Conservation (phyloP, 2,329 filamentous ascomycete genomes). For the Balansia obtecta region DNA sequence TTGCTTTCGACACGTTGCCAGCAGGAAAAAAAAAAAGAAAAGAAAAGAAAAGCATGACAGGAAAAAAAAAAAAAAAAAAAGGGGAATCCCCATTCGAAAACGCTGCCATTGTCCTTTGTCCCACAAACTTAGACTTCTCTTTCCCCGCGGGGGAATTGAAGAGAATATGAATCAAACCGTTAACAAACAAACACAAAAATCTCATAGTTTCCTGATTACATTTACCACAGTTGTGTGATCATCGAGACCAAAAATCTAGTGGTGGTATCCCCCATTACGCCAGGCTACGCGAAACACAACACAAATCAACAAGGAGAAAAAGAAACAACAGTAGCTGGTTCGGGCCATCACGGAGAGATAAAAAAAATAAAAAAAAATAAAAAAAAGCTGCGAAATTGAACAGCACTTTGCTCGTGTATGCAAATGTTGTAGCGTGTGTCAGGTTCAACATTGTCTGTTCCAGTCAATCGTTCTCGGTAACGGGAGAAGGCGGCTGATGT, state of each 20-base stretch:
- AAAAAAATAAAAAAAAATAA: no score
- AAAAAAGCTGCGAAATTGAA: no score
- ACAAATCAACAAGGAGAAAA: background rate
- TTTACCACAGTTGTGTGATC: conserved; percentile 5
- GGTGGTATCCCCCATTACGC: conserved; percentile 4
- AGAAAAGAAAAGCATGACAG: background rate
- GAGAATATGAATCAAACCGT: background rate
- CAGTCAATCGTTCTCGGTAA: background rate
- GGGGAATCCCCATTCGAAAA: background rate
- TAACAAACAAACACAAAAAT: background rate
- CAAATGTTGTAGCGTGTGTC: background rate
- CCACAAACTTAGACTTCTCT: background rate
- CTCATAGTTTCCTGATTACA: background rate
- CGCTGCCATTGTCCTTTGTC: background rate
- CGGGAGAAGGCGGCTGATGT: no score
- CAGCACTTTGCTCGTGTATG: background rate
- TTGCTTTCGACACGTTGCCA: background rate
- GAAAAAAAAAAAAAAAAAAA: background rate
- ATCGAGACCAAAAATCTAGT: conserved; percentile 4
- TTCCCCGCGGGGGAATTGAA: background rate
- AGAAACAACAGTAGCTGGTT: background rate
- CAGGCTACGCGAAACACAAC: conserved; percentile 4
- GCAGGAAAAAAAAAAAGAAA: background rate
- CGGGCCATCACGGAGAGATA: background rate
- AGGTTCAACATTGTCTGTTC: background rate